Conservation (phyloP, 2,329 filamentous ascomycete genomes). For the Aspergillus brasiliensis region DNA sequence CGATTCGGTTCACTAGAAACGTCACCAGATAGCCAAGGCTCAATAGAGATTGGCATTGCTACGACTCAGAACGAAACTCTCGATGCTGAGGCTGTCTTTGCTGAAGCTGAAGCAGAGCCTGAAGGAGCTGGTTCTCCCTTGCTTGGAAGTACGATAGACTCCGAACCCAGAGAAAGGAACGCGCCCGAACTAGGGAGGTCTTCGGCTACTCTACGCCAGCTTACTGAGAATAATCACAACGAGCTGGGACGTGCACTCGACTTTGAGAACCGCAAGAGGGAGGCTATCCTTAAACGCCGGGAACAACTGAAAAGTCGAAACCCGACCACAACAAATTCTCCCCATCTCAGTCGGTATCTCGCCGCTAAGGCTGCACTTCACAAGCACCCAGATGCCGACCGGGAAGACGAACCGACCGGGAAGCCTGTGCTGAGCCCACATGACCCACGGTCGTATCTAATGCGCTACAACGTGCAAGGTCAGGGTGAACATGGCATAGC, state of each 20-base stretch:
- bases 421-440: constrained; percentile 19
- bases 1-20: constrained; percentile 14
- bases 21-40: neutral
- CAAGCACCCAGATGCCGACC: neutral
- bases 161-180: constrained; percentile 7
- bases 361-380: constrained; percentile 31
- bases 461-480: constrained; percentile 21
- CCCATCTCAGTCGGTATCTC: constrained; percentile 36
- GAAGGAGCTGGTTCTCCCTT: neutral
- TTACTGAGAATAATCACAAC: constrained; percentile 11
- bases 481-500: neutral
- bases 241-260: constrained; percentile 38
- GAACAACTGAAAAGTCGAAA: constrained; percentile 18
- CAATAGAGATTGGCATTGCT: neutral
- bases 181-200: constrained; percentile 27
- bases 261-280: constrained; percentile 43
- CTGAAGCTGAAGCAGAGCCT: neutral
- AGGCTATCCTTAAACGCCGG: constrained; percentile 31
- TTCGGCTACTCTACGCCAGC: constrained; percentile 25
- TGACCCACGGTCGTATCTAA: constrained; percentile 36
- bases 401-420: neutral
- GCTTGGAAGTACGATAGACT: neutral
- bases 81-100: neutral
- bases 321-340: constrained; percentile 19
- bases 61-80: neutral